Evolutionary conservation across 169 alveolate species (phyloP).

Genomic region (Cyclospora cayetanensis): DNA sequence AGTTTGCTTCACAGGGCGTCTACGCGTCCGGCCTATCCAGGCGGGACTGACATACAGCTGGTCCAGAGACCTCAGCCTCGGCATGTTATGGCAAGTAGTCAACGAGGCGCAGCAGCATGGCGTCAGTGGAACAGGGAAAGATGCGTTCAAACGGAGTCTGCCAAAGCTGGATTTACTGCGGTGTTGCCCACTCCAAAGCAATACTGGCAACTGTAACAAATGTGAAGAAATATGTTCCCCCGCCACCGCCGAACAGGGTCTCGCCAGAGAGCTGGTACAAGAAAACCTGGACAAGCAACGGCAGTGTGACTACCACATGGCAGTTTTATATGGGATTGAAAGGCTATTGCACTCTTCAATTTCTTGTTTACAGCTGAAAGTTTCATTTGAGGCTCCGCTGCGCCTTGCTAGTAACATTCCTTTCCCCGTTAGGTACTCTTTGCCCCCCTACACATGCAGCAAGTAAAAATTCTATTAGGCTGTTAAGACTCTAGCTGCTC

Average conservation of each 20-base stretch:
- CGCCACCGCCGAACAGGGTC: not conserved
- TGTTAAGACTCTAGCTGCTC: no score
- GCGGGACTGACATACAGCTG: slow-evolving; percentile 47
- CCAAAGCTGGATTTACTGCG: slow-evolving; percentile 33
- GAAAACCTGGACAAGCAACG: not conserved
- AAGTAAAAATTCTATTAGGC: no score
- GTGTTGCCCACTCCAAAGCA: not conserved
- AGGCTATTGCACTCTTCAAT: slow-evolving; percentile 48
- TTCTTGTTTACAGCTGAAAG: slow-evolving; percentile 63
- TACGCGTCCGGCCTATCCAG: slow-evolving; percentile 56
- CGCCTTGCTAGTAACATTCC: slow-evolving; percentile 58
- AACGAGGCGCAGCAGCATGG: slow-evolving; percentile 8
- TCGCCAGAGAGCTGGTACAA: not conserved
- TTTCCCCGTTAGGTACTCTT: slow-evolving; percentile 53
- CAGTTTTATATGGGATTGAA: not conserved
- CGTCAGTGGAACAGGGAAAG: not conserved
- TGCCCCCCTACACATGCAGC: no score
- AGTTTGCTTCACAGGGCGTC: slow-evolving; percentile 51
- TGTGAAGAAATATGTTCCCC: not conserved
- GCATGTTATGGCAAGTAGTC: slow-evolving; percentile 43
- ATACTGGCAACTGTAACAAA: not conserved
- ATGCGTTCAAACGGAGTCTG: not conserved
- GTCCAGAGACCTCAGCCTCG: slow-evolving; percentile 58
- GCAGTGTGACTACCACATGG: slow-evolving; percentile 30
- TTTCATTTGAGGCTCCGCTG: slow-evolving; percentile 61